A percentile compares a stretch with the other conserved stretches of the same genome.
Evolutionary conservation across 1,139 yeast genomes (phyloP).

Genomic region (Candida tropicalis): DNA sequence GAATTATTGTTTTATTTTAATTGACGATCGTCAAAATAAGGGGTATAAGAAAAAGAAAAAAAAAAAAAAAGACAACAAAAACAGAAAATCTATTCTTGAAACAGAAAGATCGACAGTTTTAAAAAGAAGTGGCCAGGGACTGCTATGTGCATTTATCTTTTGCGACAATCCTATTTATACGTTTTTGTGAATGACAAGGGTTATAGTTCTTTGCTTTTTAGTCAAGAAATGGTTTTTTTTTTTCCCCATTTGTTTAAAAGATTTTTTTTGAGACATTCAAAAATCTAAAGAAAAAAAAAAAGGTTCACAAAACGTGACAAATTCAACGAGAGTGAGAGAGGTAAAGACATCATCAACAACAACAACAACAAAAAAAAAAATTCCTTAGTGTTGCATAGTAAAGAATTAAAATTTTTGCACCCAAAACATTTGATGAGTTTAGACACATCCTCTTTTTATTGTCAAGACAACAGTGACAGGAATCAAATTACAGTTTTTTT

Average conservation of each 20-base stretch:
- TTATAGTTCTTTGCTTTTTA: no score
- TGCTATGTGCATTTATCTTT: not conserved
- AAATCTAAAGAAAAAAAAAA: no score
- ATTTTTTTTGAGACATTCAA: conserved; percentile 2
- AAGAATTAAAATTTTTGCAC: conserved; percentile 4
- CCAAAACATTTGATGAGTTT: not conserved
- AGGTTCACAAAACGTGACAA: no score
- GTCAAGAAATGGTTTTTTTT: no score
- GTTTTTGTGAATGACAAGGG: conserved; percentile 1
- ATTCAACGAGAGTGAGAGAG: no score
- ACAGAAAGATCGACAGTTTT: not conserved
- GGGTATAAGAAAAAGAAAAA: not conserved
- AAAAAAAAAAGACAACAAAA: no score
- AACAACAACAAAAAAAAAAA: not conserved
- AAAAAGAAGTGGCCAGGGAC: not conserved
- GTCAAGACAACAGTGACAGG: not conserved
- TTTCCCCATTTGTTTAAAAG: no score
- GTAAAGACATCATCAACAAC: not conserved
- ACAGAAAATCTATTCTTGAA: not conserved
- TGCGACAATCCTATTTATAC: not conserved
- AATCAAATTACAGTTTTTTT: not conserved
- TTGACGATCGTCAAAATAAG: conserved; percentile 1
- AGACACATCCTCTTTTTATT: not conserved
- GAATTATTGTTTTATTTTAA: not conserved
- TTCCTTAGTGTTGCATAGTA: conserved; percentile 1